These are phyloP conservation scores for Tetraselmis chui DNA, from an alignment of 139 green algal genomes.

Conservation along the genomic window DNA sequence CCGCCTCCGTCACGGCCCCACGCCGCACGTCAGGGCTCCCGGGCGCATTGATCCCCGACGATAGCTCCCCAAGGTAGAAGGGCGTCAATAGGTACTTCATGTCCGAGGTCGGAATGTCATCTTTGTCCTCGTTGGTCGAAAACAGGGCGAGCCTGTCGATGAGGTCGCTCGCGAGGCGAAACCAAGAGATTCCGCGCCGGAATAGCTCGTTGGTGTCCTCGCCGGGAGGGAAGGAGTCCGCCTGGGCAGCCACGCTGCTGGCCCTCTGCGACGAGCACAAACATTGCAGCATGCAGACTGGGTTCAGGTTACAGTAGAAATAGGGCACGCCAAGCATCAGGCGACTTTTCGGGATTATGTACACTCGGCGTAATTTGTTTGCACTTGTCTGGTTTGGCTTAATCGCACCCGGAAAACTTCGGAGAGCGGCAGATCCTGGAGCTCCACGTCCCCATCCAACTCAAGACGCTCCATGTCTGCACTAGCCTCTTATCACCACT, in stretches of 20 bases:
- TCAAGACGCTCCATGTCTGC: too few species aligned
- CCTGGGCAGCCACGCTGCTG: neutral
- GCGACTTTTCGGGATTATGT: too few species aligned
- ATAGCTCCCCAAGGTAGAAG: conserved; percentile 26
- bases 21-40: neutral
- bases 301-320: too few species aligned
- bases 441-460: too few species aligned
- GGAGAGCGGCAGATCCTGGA: too few species aligned
- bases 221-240: neutral
- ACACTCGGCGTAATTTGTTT: too few species aligned
- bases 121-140: conserved; percentile 64
- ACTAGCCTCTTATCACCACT: too few species aligned
- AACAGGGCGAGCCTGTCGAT: conserved; percentile 46
- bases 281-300: too few species aligned
- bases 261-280: neutral
- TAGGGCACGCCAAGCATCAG: too few species aligned
- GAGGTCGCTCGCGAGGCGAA: neutral
- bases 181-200: neutral
- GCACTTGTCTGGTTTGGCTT: too few species aligned
- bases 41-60: neutral
- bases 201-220: neutral
- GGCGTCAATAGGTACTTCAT: conserved; percentile 59
- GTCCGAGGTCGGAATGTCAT: conserved; percentile 55
- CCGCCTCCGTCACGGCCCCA: neutral
- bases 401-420: too few species aligned